Evolutionary conservation across 441 rosid genomes (phyloP).

Genomic region (Macaranga tanarius): DNA sequence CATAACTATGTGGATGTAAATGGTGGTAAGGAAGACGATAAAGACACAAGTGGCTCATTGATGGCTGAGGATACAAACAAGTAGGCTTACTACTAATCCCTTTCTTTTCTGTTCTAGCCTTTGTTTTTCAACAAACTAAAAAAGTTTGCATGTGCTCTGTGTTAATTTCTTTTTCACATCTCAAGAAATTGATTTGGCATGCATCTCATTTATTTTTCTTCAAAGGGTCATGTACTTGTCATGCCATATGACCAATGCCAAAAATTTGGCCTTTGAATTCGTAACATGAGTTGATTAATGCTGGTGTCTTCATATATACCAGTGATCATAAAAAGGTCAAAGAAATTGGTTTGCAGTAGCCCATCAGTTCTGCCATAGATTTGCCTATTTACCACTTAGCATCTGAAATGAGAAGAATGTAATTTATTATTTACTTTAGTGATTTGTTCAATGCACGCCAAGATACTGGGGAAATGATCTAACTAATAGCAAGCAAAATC

Average conservation of each 20-base stretch:
- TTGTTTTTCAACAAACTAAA: background rate
- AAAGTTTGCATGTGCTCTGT: background rate
- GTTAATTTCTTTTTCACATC: background rate
- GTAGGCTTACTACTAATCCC: slow-evolving; percentile 37
- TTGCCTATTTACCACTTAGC: background rate
- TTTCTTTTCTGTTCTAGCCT: background rate
- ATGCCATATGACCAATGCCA: background rate
- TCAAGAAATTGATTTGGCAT: background rate
- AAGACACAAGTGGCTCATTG: slow-evolving; percentile 34
- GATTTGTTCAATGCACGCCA: background rate
- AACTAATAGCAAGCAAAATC: background rate
- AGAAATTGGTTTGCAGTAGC: background rate
- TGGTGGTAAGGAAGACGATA: slow-evolving; percentile 43
- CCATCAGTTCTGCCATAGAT: background rate
- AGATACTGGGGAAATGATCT: background rate
- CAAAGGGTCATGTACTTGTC: background rate
- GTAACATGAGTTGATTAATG: background rate
- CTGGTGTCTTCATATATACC: background rate
- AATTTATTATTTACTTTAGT: no score
- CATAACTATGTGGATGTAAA: slow-evolving; percentile 45
- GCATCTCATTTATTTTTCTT: background rate
- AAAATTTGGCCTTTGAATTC: background rate
- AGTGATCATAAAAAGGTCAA: background rate
- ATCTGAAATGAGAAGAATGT: background rate
- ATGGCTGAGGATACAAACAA: slow-evolving; percentile 54